A percentile compares a stretch with the other conserved stretches of the same genome.
Evolutionary conservation across 441 rosid species (phyloP).

Genomic region (Kokia cookei): DNA sequence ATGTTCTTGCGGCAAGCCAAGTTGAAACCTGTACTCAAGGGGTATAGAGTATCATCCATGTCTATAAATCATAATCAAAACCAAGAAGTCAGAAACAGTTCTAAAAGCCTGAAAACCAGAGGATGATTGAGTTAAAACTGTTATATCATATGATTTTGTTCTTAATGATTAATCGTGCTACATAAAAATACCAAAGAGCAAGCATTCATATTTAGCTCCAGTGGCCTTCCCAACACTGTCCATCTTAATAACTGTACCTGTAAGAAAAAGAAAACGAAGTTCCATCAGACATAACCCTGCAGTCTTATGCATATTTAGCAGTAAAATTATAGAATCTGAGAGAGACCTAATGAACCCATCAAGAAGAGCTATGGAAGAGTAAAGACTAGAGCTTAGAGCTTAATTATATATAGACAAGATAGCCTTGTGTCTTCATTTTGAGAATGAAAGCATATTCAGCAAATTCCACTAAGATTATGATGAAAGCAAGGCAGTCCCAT

Average conservation of each 20-base stretch:
- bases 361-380: slow-evolving; percentile 9
- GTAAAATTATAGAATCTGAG: neutral
- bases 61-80: slow-evolving; percentile 26
- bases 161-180: neutral
- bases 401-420: slow-evolving; percentile 16
- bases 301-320: neutral
- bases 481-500: slow-evolving; percentile 24
- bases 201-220: slow-evolving; percentile 41
- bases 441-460: slow-evolving; percentile 18
- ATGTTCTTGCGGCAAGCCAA: slow-evolving; percentile 58
- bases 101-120: neutral
- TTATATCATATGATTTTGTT: neutral
- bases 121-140: neutral
- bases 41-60: slow-evolving; percentile 62
- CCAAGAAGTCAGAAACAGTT: neutral
- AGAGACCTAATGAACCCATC: slow-evolving; percentile 27
- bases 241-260: slow-evolving; percentile 44
- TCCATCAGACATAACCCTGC: neutral
- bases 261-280: neutral
- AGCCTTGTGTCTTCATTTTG: neutral
- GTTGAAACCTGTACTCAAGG: slow-evolving; percentile 50
- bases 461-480: slow-evolving; percentile 13
- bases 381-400: slow-evolving; percentile 3
- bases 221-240: slow-evolving; percentile 31
- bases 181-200: slow-evolving; percentile 40